phyloP scores from a whole-genome alignment of 805 yeast genomes.

The Wickerhamomyces rabaulensis region DNA sequence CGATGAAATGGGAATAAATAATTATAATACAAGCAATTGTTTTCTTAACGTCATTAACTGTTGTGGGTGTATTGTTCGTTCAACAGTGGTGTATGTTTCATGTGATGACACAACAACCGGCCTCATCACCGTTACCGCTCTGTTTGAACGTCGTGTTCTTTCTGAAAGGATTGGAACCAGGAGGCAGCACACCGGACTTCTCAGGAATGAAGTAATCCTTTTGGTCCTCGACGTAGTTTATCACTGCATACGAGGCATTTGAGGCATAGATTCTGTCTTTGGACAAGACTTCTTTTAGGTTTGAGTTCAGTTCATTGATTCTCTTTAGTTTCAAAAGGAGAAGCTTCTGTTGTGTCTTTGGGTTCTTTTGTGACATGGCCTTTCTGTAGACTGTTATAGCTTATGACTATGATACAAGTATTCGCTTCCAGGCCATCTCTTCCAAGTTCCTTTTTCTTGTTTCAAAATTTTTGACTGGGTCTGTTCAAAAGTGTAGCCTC shows the following conservation, averaged over 20 bases:
- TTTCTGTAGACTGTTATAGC: too few species aligned
- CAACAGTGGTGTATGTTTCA: too few species aligned
- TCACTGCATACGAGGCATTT: constrained; percentile 47
- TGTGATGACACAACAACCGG: constrained; percentile 32
- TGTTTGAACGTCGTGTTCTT: constrained; percentile 8
- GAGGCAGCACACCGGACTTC: constrained; percentile 33
- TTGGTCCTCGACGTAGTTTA: constrained; percentile 29
- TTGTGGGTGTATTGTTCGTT: too few species aligned
- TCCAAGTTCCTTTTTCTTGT: too few species aligned
- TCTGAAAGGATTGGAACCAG: constrained; percentile 35
- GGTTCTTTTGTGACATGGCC: constrained; percentile 1
- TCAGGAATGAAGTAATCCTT: constrained; percentile 35
- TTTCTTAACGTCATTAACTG: not conserved
- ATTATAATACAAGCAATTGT: not conserved
- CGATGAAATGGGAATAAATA: too few species aligned
- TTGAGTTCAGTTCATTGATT: constrained; percentile 49
- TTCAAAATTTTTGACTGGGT: too few species aligned
- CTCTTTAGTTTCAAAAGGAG: constrained; percentile 55
- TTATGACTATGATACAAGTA: too few species aligned
- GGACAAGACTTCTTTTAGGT: constrained; percentile 44
- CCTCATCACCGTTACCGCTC: not conserved
- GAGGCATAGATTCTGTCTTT: constrained; percentile 61
- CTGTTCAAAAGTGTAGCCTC: too few species aligned
- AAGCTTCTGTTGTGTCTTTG: constrained; percentile 35
- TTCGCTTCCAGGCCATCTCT: too few species aligned